Conservation (phyloP, 257 asterid genomes). For the Solanum chilense region DNA sequence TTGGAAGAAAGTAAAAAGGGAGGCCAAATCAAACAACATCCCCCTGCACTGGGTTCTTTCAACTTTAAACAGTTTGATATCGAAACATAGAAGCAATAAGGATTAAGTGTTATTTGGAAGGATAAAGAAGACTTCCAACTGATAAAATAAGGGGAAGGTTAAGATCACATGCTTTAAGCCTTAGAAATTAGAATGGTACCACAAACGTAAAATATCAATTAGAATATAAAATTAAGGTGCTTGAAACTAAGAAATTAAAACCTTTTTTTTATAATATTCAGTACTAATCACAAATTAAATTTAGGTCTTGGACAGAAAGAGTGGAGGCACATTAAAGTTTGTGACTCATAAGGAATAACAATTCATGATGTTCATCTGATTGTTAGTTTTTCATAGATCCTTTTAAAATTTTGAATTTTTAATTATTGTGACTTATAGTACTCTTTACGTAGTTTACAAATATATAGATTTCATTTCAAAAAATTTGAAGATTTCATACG, state of each 20-base stretch:
- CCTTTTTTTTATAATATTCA: neutral
- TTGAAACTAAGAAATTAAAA: neutral
- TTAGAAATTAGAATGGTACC: neutral
- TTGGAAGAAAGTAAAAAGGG: neutral
- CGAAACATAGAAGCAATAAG: neutral
- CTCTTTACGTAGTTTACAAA: no score
- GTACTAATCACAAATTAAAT: neutral
- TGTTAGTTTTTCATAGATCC: no score
- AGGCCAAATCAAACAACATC: neutral
- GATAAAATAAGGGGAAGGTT: neutral
- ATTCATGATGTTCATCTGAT: neutral
- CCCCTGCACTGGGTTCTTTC: neutral
- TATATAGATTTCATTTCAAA: no score
- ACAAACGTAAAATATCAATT: neutral
- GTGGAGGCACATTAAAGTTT: neutral
- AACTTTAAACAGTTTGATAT: neutral
- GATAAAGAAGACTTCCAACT: neutral
- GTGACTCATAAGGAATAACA: neutral
- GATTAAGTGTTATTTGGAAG: neutral
- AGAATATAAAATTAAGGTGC: neutral
- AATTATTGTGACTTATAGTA: no score
- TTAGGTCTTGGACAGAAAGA: neutral
- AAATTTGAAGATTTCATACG: no score
- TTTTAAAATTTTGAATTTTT: no score
- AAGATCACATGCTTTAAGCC: neutral